A percentile compares a stretch with the other conserved stretches of the same genome.
These are phyloP conservation scores for Dictyostelium citrinum DNA, from an alignment of 78 protist species.

Conservation along the genomic window DNA sequence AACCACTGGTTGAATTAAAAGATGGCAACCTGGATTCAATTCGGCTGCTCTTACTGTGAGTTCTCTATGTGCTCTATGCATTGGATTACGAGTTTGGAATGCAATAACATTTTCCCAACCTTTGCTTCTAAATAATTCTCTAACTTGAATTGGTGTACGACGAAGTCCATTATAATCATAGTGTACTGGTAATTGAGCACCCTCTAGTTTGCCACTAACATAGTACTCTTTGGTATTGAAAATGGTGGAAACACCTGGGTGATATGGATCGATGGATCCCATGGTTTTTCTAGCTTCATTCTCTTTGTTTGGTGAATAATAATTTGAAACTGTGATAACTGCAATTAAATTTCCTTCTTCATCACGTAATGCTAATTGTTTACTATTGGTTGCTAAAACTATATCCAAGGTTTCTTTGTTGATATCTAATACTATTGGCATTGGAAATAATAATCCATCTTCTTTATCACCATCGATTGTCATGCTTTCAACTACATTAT, in stretches of 20 bases:
- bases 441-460: slow-evolving; percentile 77
- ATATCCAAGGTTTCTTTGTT: slow-evolving; percentile 8
- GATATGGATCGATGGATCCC: slow-evolving; percentile 91
- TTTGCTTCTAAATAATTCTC: slow-evolving; percentile 70
- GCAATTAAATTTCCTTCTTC: slow-evolving; percentile 74
- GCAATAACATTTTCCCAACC: slow-evolving; percentile 88
- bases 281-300: slow-evolving; percentile 85
- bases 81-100: slow-evolving; percentile 96
- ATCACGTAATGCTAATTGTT: slow-evolving; percentile 40
- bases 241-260: slow-evolving; percentile 91
- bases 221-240: slow-evolving; percentile 85
- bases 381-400: background rate
- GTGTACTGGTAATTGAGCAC: slow-evolving; percentile 72
- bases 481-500: slow-evolving; percentile 56
- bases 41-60: slow-evolving; percentile 80
- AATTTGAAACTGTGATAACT: background rate
- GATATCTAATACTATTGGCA: slow-evolving; percentile 85
- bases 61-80: slow-evolving; percentile 93
- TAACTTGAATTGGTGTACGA: slow-evolving; percentile 89
- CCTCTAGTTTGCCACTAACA: slow-evolving; percentile 85
- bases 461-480: slow-evolving; percentile 32
- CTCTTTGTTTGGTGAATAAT: slow-evolving; percentile 61
- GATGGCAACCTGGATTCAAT: slow-evolving; percentile 61
- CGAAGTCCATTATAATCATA: slow-evolving; percentile 21
- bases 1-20: slow-evolving; percentile 94